Conservation (phyloP, 225 moss, liverwort and hornwort genomes). For the Neckera pumila region DNA sequence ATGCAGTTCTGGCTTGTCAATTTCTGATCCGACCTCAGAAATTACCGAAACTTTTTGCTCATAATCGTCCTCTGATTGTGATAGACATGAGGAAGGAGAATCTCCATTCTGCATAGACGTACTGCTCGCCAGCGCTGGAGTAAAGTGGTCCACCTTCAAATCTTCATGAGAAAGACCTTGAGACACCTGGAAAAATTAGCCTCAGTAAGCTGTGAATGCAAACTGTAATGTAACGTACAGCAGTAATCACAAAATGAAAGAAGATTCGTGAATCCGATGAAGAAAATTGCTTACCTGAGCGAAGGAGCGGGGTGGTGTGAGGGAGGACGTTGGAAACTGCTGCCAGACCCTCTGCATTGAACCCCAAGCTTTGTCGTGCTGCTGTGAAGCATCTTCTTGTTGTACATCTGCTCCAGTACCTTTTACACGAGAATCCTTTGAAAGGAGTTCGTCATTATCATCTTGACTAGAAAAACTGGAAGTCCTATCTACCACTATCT, state of each 20-base stretch:
- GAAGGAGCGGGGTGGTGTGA: constrained; percentile 36
- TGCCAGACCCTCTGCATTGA: constrained; percentile 45
- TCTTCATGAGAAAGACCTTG: constrained; percentile 31
- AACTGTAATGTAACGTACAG: background rate
- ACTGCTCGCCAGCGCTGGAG: constrained; percentile 20
- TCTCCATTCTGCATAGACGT: constrained; percentile 23
- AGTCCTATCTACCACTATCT: constrained; percentile 27
- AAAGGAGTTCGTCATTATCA: constrained; percentile 20
- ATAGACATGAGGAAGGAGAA: constrained; percentile 18
- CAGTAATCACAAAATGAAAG: background rate
- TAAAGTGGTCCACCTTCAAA: constrained; percentile 3
- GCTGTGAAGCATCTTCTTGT: constrained; percentile 19
- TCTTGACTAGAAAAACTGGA: constrained; percentile 31
- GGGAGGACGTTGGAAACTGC: constrained; percentile 34
- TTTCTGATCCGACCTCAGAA: constrained; percentile 13
- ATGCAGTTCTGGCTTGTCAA: constrained; percentile 27
- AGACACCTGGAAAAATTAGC: constrained; percentile 15
- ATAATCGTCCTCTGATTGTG: constrained; percentile 28
- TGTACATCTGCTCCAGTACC: constrained; percentile 22
- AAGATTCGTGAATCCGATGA: background rate
- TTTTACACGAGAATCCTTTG: constrained; percentile 19
- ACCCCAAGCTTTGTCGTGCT: constrained; percentile 29
- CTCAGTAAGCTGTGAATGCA: background rate
- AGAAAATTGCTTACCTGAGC: constrained; percentile 15
- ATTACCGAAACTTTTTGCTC: constrained; percentile 19